Evolutionary conservation across 179 eudicot species (phyloP), one percentile per base, ranked within the genome.

Genomic region (Amaranthus tricolor): DNA sequence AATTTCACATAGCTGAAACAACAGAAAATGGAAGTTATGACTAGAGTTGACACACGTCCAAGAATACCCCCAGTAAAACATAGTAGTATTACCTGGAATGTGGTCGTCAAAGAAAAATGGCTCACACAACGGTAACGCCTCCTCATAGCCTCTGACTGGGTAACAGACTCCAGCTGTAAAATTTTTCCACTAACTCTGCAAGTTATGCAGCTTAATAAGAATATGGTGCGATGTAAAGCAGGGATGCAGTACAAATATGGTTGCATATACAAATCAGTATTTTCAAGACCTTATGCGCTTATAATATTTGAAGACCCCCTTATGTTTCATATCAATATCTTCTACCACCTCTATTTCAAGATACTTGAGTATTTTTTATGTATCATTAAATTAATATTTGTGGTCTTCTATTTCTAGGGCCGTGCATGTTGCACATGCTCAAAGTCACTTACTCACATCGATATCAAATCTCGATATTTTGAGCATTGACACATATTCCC

Each of bases 141-240:
- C 84, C 99, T 87, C 73, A 85, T 89, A 77, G 94, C 90, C 81
- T 92, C 99, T 78, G 99, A 89, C 77, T 95, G 99, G 67, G 99
- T 92, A 62, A 93, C 88, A n/a, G 91, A 78, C 85, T 95, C 99
- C 73, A 95, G 62, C 74, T 95, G 93, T 72, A 93, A 81, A 70
- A 92, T 85, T 86, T 83, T 92, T 77, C 99, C 99, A 72, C 82
- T 78, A 69, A 95, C 81, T 82, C 99, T 92, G 91, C 21, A 83
- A 71, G 81, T 66, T 21, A 77, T 61, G 55, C 45, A 79, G 19
- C 68, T 47, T 66, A 72, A 74, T 84, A 54, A 76, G 49, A 76
- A 19, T 59, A 54, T 11, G 44, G 6, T 13, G 40, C 53, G 60
- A 40, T 52, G 44, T 14, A 21, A 53, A 55, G 24, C 66, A n/a